phyloP scores from a whole-genome alignment of 306 rosid species.

The Corylus americana region DNA sequence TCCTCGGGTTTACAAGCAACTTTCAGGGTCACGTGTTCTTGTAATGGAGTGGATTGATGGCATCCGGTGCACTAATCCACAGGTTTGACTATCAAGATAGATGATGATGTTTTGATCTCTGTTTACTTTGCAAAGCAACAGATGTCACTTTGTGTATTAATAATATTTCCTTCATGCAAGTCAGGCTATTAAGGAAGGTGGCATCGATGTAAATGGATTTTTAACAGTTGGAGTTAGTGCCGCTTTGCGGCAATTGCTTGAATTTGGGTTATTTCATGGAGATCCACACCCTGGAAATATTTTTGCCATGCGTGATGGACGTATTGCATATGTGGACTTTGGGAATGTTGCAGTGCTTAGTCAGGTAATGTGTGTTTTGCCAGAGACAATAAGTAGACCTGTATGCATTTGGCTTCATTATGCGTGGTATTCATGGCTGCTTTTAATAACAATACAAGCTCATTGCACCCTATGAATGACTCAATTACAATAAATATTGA shows the following conservation, averaged over 20 bases:
- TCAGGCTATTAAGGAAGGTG: slow-evolving; percentile 89
- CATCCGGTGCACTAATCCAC: slow-evolving; percentile 89
- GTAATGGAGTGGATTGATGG: slow-evolving; percentile 99
- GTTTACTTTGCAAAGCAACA: slow-evolving; percentile 11
- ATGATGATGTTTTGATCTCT: slow-evolving; percentile 21
- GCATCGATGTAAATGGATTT: slow-evolving; percentile 84
- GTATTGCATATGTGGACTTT: slow-evolving; percentile 97
- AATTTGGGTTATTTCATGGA: slow-evolving; percentile 97
- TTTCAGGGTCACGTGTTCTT: slow-evolving; percentile 82
- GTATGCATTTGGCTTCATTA: not conserved
- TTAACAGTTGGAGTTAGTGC: slow-evolving; percentile 98
- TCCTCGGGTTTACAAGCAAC: slow-evolving; percentile 78
- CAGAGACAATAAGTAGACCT: slow-evolving; percentile 6
- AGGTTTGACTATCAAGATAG: slow-evolving; percentile 54
- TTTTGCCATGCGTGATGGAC: slow-evolving; percentile 98
- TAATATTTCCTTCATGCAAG: slow-evolving; percentile 34
- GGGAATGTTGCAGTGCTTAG: slow-evolving; percentile 99
- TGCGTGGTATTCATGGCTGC: not conserved
- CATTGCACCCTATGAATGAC: not conserved
- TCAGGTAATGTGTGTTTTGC: slow-evolving; percentile 60
- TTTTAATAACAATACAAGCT: not conserved
- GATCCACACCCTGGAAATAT: slow-evolving; percentile 99
- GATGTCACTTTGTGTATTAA: slow-evolving; percentile 19
- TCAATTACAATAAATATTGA: not conserved
- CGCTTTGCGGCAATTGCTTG: slow-evolving; percentile 89